A percentile compares a stretch with the other conserved stretches of the same genome.
Conservation (phyloP, 2,329 filamentous ascomycete genomes). For the Pleomassaria siparia region DNA sequence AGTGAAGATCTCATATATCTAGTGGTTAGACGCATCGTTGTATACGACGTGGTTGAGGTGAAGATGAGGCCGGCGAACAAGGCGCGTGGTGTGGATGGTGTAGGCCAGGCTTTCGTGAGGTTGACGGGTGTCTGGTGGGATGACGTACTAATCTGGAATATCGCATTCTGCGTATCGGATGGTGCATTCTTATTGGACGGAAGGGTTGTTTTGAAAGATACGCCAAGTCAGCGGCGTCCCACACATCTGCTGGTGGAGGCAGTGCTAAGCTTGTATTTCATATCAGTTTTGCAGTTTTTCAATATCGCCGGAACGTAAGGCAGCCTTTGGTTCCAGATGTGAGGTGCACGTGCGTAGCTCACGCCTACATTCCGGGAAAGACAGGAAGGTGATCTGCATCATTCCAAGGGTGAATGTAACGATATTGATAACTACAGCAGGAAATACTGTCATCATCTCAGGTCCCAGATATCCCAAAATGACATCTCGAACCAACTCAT, state of each 20-base stretch:
- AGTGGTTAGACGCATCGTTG: background rate
- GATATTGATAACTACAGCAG: no score
- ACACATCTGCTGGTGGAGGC: background rate
- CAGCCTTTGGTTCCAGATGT: background rate
- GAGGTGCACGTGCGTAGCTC: background rate
- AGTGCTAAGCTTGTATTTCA: background rate
- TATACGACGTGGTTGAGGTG: background rate
- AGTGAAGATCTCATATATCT: conserved; percentile 2
- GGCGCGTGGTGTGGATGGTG: background rate
- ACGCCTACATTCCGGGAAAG: no score
- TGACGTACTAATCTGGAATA: conserved; percentile 10
- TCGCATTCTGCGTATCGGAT: conserved; percentile 4
- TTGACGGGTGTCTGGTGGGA: conserved; percentile 6
- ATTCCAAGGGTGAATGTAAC: no score
- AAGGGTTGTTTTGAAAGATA: background rate
- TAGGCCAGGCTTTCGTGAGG: conserved; percentile 14
- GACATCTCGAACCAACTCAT: no score
- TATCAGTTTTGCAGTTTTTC: no score
- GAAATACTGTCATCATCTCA: no score
- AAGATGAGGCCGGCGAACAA: background rate
- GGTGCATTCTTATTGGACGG: background rate
- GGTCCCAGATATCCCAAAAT: no score
- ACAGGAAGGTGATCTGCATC: no score
- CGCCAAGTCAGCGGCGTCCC: background rate
- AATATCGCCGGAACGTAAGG: background rate